phyloP scores from a whole-genome alignment of 805 yeast species.

The Brettanomyces bruxellensis region DNA sequence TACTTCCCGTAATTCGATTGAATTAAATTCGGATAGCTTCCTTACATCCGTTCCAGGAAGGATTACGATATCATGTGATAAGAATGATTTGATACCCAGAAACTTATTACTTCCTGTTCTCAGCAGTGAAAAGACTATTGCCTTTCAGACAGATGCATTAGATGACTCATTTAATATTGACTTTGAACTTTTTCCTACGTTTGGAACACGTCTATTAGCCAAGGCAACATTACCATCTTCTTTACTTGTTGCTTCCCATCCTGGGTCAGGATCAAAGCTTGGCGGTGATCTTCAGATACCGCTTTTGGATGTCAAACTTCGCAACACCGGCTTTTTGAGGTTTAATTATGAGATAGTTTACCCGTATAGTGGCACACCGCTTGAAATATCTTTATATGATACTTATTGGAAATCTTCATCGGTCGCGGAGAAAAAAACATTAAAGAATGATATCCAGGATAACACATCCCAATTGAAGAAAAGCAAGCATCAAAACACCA shows the following conservation, averaged over 20 bases:
- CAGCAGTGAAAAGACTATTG: slow-evolving; percentile 52
- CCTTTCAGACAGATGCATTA: slow-evolving; percentile 77
- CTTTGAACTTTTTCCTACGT: slow-evolving; percentile 87
- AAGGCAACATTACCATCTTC: slow-evolving; percentile 73
- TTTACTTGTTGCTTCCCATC: slow-evolving; percentile 29
- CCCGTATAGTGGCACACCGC: slow-evolving; percentile 78
- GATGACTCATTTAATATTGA: slow-evolving; percentile 61
- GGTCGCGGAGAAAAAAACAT: slow-evolving; percentile 18
- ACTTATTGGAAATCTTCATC: slow-evolving; percentile 95
- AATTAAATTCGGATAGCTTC: slow-evolving; percentile 35
- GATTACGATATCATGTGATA: slow-evolving; percentile 68
- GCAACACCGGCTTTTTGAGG: slow-evolving; percentile 71
- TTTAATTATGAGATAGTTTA: slow-evolving; percentile 76
- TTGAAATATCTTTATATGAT: slow-evolving; percentile 87
- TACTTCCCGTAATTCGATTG: slow-evolving; percentile 34
- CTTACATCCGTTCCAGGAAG: slow-evolving; percentile 60
- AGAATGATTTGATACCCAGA: slow-evolving; percentile 80
- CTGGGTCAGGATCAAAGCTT: slow-evolving; percentile 30
- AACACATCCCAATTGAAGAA: background rate
- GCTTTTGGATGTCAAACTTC: slow-evolving; percentile 69
- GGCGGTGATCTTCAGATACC: slow-evolving; percentile 48
- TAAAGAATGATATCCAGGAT: slow-evolving; percentile 3
- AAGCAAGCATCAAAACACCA: slow-evolving; percentile 2
- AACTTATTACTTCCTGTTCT: slow-evolving; percentile 72
- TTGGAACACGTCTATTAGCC: slow-evolving; percentile 87